Evolutionary conservation across 1,284 basidiomycete genomes (phyloP).

Genomic region (Malassezia sympodialis): DNA sequence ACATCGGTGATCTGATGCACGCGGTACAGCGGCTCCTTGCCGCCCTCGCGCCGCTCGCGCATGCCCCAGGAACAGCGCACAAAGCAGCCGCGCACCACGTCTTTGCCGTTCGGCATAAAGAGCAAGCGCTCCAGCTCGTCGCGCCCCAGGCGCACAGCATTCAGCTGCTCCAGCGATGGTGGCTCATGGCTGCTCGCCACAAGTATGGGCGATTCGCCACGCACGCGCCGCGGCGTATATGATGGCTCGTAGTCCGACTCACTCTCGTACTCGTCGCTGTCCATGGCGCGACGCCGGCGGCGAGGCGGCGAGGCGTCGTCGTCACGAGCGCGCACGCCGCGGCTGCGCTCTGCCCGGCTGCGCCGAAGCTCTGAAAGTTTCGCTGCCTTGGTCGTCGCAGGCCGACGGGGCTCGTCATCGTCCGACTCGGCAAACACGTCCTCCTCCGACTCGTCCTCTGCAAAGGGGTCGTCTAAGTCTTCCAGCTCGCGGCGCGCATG

Average conservation of each 20-base stretch:
- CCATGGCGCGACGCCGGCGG: conserved; percentile 8
- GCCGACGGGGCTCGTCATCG: conserved; percentile 47
- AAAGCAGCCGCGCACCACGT: conserved; percentile 62
- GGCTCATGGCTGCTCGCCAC: conserved; percentile 51
- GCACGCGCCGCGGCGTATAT: neutral
- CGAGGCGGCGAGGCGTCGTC: conserved; percentile 20
- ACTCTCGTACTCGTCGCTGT: conserved; percentile 30
- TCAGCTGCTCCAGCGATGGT: conserved; percentile 56
- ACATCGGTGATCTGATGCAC: conserved; percentile 65
- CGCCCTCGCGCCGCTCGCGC: conserved; percentile 51
- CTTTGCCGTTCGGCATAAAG: conserved; percentile 65
- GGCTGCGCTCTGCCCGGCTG: conserved; percentile 25
- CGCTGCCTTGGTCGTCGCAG: conserved; percentile 28
- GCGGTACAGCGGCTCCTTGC: conserved; percentile 62
- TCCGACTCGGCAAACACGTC: conserved; percentile 16
- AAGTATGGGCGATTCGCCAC: conserved; percentile 1
- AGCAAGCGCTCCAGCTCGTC: conserved; percentile 59
- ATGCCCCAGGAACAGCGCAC: conserved; percentile 32
- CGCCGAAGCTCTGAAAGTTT: conserved; percentile 32
- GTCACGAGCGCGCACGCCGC: conserved; percentile 12
- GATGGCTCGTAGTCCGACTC: conserved; percentile 18
- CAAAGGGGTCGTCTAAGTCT: conserved; percentile 16
- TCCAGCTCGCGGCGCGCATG: conserved; percentile 16
- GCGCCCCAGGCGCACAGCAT: conserved; percentile 58
- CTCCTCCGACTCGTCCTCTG: conserved; percentile 8